Conservation (phyloP, 148 eudicot species). For the Camellia japonica region DNA sequence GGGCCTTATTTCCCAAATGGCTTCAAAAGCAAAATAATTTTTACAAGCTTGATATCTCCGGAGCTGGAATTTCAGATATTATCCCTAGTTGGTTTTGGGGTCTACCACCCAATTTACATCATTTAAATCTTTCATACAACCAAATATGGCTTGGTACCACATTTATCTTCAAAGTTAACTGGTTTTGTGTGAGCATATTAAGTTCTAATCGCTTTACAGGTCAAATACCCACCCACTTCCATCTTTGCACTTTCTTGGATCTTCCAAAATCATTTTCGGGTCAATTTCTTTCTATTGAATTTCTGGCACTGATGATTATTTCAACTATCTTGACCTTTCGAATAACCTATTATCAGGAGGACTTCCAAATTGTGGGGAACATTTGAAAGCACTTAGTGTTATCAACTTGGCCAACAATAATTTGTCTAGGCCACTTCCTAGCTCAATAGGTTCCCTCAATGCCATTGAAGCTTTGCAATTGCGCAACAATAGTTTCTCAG, state of each 20-base stretch:
- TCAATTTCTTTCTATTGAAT: conserved; percentile 4
- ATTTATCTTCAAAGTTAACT: not conserved
- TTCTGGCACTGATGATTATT: not conserved
- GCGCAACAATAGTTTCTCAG: not conserved
- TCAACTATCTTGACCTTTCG: conserved; percentile 16
- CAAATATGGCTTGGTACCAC: conserved; percentile 13
- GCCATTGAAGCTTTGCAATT: not conserved
- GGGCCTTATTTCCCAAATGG: conserved; percentile 22
- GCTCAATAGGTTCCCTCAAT: not conserved
- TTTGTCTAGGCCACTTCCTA: conserved; percentile 10
- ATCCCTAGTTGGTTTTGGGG: conserved; percentile 11
- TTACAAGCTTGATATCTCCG: not conserved
- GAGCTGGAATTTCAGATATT: not conserved
- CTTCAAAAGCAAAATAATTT: not conserved
- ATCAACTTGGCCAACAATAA: conserved; percentile 9
- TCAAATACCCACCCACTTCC: conserved; percentile 9
- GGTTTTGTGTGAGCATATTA: not conserved
- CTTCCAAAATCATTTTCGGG: conserved; percentile 1
- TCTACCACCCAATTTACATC: not conserved
- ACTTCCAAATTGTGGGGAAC: conserved; percentile 12
- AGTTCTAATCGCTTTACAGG: conserved; percentile 21
- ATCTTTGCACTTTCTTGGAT: too few relatives aligned
- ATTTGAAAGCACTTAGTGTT: not conserved
- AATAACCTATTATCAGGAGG: not conserved
- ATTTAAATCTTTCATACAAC: conserved; percentile 27